These are phyloP conservation scores for Lactifluus subvellereus DNA, from an alignment of 768 basidiomycete genomes.

Conservation along the genomic window DNA sequence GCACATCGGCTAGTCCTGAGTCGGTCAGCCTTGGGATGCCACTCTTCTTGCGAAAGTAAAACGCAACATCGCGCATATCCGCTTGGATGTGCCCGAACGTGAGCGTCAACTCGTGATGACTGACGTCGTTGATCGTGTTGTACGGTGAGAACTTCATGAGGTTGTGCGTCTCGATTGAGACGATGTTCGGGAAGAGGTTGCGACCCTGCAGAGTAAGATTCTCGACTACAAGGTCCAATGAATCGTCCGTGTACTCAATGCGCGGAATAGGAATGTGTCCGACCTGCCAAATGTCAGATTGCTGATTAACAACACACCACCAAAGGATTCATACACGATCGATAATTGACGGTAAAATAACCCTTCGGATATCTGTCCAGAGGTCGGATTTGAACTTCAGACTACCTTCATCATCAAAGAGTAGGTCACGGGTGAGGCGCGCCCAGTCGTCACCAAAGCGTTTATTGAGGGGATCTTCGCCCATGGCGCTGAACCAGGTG, in stretches of 20 bases:
- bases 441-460: slow-evolving; percentile 81
- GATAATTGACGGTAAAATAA: slow-evolving; percentile 76
- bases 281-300: slow-evolving; percentile 36
- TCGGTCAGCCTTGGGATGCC: slow-evolving; percentile 78
- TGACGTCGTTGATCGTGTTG: slow-evolving; percentile 45
- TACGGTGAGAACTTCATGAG: slow-evolving; percentile 84
- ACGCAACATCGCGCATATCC: slow-evolving; percentile 90
- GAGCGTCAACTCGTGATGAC: slow-evolving; percentile 67
- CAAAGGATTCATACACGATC: slow-evolving; percentile 47
- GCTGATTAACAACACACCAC: not conserved
- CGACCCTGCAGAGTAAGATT: slow-evolving; percentile 84
- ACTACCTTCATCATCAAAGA: slow-evolving; percentile 74
- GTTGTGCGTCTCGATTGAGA: slow-evolving; percentile 73
- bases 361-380: slow-evolving; percentile 81
- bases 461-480: slow-evolving; percentile 77
- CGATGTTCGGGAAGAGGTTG: slow-evolving; percentile 82
- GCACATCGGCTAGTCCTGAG: slow-evolving; percentile 78
- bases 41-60: slow-evolving; percentile 83
- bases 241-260: slow-evolving; percentile 87
- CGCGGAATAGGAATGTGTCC: slow-evolving; percentile 88
- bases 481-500: slow-evolving; percentile 80
- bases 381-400: slow-evolving; percentile 84
- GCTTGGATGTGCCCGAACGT: slow-evolving; percentile 84
- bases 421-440: slow-evolving; percentile 73
- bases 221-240: slow-evolving; percentile 86